Conservation (phyloP, 2,329 filamentous ascomycete genomes). For the Sordariomycetes sp. region DNA sequence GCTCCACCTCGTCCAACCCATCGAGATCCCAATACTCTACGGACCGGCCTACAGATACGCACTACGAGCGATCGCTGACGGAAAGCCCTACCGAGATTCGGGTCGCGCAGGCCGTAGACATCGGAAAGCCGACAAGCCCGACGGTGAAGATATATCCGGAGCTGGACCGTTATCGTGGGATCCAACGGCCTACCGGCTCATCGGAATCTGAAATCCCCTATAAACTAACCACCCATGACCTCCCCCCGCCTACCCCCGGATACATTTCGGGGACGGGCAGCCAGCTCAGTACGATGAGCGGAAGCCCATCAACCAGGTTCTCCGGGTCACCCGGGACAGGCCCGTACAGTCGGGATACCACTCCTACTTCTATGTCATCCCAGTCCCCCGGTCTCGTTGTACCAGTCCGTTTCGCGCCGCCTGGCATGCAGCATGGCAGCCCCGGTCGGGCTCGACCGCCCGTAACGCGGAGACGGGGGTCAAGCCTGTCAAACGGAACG, state of each 20-base stretch:
- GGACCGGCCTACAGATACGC: constrained; percentile 21
- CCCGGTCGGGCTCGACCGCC: constrained; percentile 47
- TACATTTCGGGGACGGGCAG: constrained; percentile 49
- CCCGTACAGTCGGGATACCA: constrained; percentile 66
- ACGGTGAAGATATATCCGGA: constrained; percentile 41
- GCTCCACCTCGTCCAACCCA: constrained; percentile 30
- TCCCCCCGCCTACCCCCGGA: constrained; percentile 55
- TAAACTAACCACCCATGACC: constrained; percentile 46
- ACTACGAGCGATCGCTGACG: constrained; percentile 28
- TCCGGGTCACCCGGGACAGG: constrained; percentile 62
- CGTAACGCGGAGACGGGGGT: constrained; percentile 45
- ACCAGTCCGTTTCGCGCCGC: constrained; percentile 31
- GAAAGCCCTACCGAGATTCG: constrained; percentile 33
- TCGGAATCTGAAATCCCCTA: constrained; percentile 22
- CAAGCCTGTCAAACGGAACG: constrained; percentile 41
- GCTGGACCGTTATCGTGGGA: constrained; percentile 47
- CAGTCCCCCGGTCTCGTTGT: constrained; percentile 55
- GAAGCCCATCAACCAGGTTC: constrained; percentile 64
- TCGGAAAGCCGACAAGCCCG: constrained; percentile 16
- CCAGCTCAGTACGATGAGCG: constrained; percentile 49
- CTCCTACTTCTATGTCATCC: constrained; percentile 67
- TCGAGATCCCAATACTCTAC: constrained; percentile 21
- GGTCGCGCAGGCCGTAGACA: constrained; percentile 28
- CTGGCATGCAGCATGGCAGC: constrained; percentile 43
- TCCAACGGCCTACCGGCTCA: constrained; percentile 21